Evolutionary conservation across 2,329 filamentous ascomycete genomes (phyloP).

Genomic region (Penicillium sp.): DNA sequence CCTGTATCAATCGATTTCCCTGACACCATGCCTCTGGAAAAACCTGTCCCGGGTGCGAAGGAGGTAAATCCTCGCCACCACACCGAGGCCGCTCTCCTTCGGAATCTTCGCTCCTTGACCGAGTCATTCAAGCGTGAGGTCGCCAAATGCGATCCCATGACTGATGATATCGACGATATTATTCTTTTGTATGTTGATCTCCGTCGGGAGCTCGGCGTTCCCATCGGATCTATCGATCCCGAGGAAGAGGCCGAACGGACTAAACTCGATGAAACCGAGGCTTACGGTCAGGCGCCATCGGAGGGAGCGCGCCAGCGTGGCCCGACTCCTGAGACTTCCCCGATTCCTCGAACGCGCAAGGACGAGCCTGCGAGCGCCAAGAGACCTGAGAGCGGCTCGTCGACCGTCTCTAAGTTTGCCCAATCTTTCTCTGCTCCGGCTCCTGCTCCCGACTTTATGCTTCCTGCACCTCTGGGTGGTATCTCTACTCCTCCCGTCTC

Average conservation of each 20-base stretch:
- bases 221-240: slow-evolving; percentile 24
- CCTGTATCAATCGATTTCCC: slow-evolving; percentile 2
- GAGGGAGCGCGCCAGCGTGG: neutral
- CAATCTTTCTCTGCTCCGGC: slow-evolving; percentile 20
- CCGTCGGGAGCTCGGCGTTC: slow-evolving; percentile 38
- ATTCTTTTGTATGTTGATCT: slow-evolving; percentile 39
- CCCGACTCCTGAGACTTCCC: neutral
- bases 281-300: neutral
- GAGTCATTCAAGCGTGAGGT: slow-evolving; percentile 35
- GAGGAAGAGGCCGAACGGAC: neutral
- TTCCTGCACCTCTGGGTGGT: slow-evolving; percentile 8
- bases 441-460: too few species aligned
- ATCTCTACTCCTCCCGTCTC: neutral
- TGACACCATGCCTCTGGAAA: slow-evolving; percentile 2
- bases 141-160: slow-evolving; percentile 30
- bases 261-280: neutral
- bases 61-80: neutral
- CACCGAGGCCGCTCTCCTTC: slow-evolving; percentile 9
- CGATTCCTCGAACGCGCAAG: neutral
- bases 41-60: neutral
- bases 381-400: slow-evolving; percentile 11
- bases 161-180: slow-evolving; percentile 35
- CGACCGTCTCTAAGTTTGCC: slow-evolving; percentile 20
- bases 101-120: slow-evolving; percentile 36
- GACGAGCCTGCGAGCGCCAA: neutral